These are phyloP conservation scores for Geranomyces variabilis DNA, from an alignment of 192 early-diverging fungal genomes.

Conservation along the genomic window DNA sequence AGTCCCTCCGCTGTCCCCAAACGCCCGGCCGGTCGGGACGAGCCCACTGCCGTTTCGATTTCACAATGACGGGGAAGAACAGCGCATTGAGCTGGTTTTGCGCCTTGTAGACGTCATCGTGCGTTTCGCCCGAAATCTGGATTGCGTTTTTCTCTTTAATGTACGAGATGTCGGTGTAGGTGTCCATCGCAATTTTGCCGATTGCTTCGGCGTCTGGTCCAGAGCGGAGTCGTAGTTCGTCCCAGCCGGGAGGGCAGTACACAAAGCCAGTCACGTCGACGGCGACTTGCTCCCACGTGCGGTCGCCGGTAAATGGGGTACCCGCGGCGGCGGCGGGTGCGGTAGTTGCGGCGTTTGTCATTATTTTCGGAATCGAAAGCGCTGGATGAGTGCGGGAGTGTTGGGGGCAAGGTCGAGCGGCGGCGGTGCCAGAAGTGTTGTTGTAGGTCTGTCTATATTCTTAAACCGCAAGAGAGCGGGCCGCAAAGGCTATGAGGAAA, in stretches of 20 bases:
- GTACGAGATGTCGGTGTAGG: slow-evolving; percentile 61
- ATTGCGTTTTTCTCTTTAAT: slow-evolving; percentile 65
- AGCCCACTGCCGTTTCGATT: slow-evolving; percentile 60
- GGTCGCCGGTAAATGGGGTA: slow-evolving; percentile 15
- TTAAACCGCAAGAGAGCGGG: too few relatives aligned
- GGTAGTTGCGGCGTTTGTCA: background rate
- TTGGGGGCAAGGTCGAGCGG: too few relatives aligned
- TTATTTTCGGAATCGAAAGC: too few relatives aligned
- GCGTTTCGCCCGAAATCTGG: slow-evolving; percentile 59
- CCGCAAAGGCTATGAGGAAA: too few relatives aligned
- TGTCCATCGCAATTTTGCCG: slow-evolving; percentile 58
- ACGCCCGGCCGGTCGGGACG: slow-evolving; percentile 55
- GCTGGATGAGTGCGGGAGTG: too few relatives aligned
- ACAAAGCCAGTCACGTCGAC: slow-evolving; percentile 51
- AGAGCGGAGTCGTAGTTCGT: slow-evolving; percentile 45
- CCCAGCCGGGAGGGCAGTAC: slow-evolving; percentile 58
- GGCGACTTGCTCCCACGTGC: slow-evolving; percentile 36
- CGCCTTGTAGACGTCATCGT: slow-evolving; percentile 61
- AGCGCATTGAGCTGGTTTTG: slow-evolving; percentile 57
- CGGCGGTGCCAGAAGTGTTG: too few relatives aligned
- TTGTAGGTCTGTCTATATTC: too few relatives aligned
- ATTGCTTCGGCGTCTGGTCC: slow-evolving; percentile 56
- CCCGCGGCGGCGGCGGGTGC: background rate
- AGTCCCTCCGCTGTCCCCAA: slow-evolving; percentile 59
- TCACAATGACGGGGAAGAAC: slow-evolving; percentile 61